Conservation (phyloP, 768 basidiomycete genomes). For the Suillus lakei region DNA sequence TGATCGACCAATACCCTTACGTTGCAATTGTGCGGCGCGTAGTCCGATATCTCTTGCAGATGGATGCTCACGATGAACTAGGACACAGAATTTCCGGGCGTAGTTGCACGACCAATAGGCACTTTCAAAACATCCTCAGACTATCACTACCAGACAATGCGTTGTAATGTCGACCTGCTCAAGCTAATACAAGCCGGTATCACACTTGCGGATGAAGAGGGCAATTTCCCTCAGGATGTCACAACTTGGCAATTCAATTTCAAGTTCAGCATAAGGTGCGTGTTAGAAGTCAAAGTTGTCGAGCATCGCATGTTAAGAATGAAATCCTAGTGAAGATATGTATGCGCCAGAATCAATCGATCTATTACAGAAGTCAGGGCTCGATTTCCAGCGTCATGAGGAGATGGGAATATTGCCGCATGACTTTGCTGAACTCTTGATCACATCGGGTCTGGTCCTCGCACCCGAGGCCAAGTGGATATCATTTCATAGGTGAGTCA, state of each 20-base stretch:
- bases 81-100: slow-evolving; percentile 99
- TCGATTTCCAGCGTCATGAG: slow-evolving; percentile 93
- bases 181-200: slow-evolving; percentile 98
- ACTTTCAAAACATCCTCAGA: slow-evolving; percentile 96
- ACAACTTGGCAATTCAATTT: slow-evolving; percentile 99
- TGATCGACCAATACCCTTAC: slow-evolving; percentile 91
- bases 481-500: slow-evolving; percentile 91
- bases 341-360: slow-evolving; percentile 98
- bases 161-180: slow-evolving; percentile 97
- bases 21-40: slow-evolving; percentile 81
- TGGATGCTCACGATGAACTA: slow-evolving; percentile 41
- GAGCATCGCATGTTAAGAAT: neutral
- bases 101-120: slow-evolving; percentile 96
- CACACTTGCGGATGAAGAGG: slow-evolving; percentile 92
- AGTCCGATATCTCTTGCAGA: slow-evolving; percentile 19
- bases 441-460: slow-evolving; percentile 93
- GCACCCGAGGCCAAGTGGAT: slow-evolving; percentile 92
- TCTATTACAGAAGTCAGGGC: slow-evolving; percentile 90
- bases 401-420: slow-evolving; percentile 91
- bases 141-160: slow-evolving; percentile 99
- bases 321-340: slow-evolving; percentile 84
- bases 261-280: slow-evolving; percentile 83
- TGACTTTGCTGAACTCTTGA: slow-evolving; percentile 95
- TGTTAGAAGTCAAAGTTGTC: neutral
- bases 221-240: slow-evolving; percentile 86